Evolutionary conservation across 2,329 filamentous ascomycete species (phyloP).

Genomic region (Calonectria hongkongensis): DNA sequence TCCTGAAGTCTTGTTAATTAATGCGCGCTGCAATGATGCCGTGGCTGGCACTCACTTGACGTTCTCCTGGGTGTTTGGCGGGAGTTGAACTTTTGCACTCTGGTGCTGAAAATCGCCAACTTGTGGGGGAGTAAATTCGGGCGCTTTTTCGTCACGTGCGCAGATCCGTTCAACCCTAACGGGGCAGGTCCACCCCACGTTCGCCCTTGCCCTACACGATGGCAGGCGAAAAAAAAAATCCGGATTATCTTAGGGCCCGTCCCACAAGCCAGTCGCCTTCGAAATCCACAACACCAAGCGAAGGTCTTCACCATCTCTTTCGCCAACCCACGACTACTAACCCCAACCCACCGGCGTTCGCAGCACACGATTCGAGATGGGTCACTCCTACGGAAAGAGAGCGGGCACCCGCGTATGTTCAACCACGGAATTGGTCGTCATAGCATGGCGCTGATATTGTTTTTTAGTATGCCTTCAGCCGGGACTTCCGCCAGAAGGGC

Average conservation of each 20-base stretch:
- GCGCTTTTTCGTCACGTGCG: constrained; percentile 56
- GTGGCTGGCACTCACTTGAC: constrained; percentile 61
- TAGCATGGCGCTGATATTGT: constrained; percentile 57
- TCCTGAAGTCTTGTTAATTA: constrained; percentile 59
- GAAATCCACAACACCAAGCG: constrained; percentile 62
- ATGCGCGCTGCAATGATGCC: constrained; percentile 39
- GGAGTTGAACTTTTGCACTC: constrained; percentile 58
- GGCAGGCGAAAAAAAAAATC: constrained; percentile 56
- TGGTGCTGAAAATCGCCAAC: constrained; percentile 55
- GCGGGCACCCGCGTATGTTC: constrained; percentile 87
- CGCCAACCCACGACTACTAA: constrained; percentile 67
- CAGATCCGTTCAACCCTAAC: constrained; percentile 58
- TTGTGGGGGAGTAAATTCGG: constrained; percentile 61
- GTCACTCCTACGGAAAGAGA: constrained; percentile 91
- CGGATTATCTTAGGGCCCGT: constrained; percentile 62
- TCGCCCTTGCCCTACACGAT: constrained; percentile 59
- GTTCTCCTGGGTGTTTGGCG: constrained; percentile 62
- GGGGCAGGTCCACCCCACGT: constrained; percentile 39
- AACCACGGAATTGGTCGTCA: constrained; percentile 43
- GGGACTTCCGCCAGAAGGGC: constrained; percentile 96
- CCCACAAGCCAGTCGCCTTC: constrained; percentile 60
- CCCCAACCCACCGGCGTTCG: constrained; percentile 60
- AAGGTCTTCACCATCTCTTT: constrained; percentile 59
- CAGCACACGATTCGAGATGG: constrained; percentile 80
- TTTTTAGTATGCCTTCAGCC: constrained; percentile 89